Evolutionary conservation across 2,329 filamentous ascomycete species (phyloP), one percentile per base, ranked within the genome.

Genomic region (Clarireedia paspali): DNA sequence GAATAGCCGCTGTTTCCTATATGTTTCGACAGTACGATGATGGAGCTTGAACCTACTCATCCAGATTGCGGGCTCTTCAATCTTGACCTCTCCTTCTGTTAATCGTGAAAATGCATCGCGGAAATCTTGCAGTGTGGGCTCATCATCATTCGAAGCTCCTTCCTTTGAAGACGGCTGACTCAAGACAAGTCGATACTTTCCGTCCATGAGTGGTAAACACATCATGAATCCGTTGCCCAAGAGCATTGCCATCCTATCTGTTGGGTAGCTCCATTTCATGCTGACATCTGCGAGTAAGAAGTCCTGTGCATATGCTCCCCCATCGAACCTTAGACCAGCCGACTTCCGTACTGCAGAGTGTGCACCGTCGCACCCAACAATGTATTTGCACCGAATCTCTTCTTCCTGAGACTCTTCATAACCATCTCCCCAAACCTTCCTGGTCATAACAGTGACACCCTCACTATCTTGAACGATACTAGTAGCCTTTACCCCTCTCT

Each of bases 311-410:
- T 77, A 78, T 1, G 70, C 66, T 2, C 65, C 71, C 0, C 75
- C 75, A 5, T 73, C 67, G 50, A 73, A 77, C 5, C 65, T 64
- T 24, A 77, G 66, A 17, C 62, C 63, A 23, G 73, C 70, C 0
- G 63, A 59, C 52, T 70, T 71, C 17, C 79, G 74, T 2, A 81
- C 72, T 2, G 69, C 71, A 0, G 76, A 80, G 17, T 74, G 73
- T 0, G 77, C 75, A 1, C 79, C 79, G 42, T 82, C 79, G 5
- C 78, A 78, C 1, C 77, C 79, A 2, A 80, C 71, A 3, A 74
- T 72, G 53, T 77, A 82, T 9, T 66, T 62, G 59, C 70, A 64
- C 59, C 66, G 64, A 52, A 74, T 23, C 61, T 30, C 63, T 34
- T 70, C 64, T 34, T 50, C 38, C 14, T 57, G 63, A 0, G 23